Base-by-base conservation (phyloP, 1,284 basidiomycete species). In the Fomitiporia mediterranea region DNA sequence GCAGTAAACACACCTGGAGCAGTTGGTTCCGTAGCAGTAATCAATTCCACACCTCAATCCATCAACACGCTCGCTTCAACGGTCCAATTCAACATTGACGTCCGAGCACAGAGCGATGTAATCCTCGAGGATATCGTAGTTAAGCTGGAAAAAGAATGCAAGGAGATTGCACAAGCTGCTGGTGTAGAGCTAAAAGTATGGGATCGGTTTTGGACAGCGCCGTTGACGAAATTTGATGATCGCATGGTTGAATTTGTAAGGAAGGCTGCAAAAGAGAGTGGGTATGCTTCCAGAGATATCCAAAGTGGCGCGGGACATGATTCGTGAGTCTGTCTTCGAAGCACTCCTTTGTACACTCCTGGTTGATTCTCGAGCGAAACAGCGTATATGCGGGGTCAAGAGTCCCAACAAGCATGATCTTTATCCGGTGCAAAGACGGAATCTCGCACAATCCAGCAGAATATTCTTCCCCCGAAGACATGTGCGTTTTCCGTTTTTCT, bases 381-480 rank as follows among this genome's bases (percentile, higher is more conserved):
- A 65, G 64, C 28, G 62, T 62, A 37, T 61, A 62, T 40, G 58
- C 63, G 11, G 51, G 60, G 1, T 53, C 39, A 15, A 56, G 55
- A 19, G 62, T 64, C 37, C 65, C 65, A 5, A 64, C 65, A 2
- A 55, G 65, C 11, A 66, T 66, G 65, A 60, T 66, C 32, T 66
- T 66, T 47, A 58, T 65, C 13, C 60, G 62, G 13, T 66, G 63
- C 42, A 64, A 63, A 43, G 63, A 56, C 42, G 64, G 64, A 5
- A 55, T 66, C 2, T 64, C 64, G 3, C 64, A 66, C 52, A 64
- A 66, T 46, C 62, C 62, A 4, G 55, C 57, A 3, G 64, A 66
- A 39, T 65, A 58, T 35, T 56, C 64, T 6, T 58, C 56, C 8
- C 59, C 58, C 21, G 61, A 64, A 55, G 64, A 64, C 39, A 58